Evolutionary conservation across 352 stramenopile genomes (phyloP).

Genomic region (Thraustotheca clavata): DNA sequence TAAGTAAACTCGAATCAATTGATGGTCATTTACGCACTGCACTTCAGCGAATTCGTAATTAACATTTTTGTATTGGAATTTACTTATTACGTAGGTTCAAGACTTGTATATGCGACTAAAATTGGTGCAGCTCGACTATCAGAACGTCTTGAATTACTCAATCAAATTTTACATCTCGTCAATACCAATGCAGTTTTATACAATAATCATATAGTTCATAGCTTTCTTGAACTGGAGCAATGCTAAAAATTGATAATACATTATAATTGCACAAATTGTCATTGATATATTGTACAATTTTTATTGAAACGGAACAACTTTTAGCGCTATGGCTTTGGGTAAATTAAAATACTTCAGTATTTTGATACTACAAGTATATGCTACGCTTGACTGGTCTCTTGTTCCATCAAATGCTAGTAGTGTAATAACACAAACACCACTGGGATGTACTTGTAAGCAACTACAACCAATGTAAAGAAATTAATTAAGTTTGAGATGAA

Average conservation of each 20-base stretch:
- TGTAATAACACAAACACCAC: not conserved
- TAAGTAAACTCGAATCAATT: conserved; percentile 4
- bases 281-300: no score
- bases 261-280: no score
- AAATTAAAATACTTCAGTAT: no score
- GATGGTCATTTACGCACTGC: not conserved
- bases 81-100: conserved; percentile 15
- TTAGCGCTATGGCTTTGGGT: no score
- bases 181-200: not conserved
- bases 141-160: conserved; percentile 10
- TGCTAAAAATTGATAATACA: no score
- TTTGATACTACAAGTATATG: no score
- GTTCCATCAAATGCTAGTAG: not conserved
- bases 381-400: not conserved
- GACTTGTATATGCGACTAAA: conserved; percentile 18
- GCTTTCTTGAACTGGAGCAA: not conserved
- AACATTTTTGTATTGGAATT: not conserved
- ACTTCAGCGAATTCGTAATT: conserved; percentile 15
- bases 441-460: conserved; percentile 1
- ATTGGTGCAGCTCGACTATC: not conserved
- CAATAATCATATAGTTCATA: not conserved
- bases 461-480: not conserved
- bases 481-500: no score
- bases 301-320: no score
- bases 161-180: conserved; percentile 7